These are phyloP conservation scores for Triticum urartu DNA, from an alignment of 176 grass and related monocot genomes.

Conservation along the genomic window DNA sequence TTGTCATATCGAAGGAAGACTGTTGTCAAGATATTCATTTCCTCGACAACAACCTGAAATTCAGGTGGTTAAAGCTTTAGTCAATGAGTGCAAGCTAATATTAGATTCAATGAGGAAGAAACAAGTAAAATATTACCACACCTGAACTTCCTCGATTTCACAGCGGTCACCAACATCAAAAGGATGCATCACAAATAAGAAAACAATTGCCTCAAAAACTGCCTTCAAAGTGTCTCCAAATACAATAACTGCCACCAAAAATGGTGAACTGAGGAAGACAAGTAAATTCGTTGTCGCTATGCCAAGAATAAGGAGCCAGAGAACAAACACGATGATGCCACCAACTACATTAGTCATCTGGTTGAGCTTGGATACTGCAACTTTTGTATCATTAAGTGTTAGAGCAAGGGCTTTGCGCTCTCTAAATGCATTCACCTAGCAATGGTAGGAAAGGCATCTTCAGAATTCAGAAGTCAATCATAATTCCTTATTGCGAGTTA, in stretches of 20 bases:
- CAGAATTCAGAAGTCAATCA: neutral
- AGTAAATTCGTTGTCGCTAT: neutral
- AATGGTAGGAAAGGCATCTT: neutral
- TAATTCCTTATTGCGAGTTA: neutral
- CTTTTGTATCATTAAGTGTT: neutral
- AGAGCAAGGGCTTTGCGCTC: neutral
- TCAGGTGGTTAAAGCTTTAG: no score
- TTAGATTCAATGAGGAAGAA: no score
- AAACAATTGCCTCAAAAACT: neutral
- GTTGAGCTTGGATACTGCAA: neutral
- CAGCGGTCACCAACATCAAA: neutral
- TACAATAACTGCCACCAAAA: neutral
- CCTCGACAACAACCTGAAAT: no score
- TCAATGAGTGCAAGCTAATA: no score
- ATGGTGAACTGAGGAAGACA: neutral
- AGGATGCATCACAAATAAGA: constrained; percentile 1
- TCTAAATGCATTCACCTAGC: neutral
- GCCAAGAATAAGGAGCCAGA: neutral
- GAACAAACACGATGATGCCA: neutral
- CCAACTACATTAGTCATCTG: neutral
- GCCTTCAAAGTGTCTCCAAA: neutral
- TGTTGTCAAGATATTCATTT: no score
- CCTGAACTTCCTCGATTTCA: neutral
- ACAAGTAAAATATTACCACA: no score
- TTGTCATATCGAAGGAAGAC: no score